These are phyloP conservation scores for Tulasnella calospora DNA, from an alignment of 768 basidiomycete species.

Conservation along the genomic window DNA sequence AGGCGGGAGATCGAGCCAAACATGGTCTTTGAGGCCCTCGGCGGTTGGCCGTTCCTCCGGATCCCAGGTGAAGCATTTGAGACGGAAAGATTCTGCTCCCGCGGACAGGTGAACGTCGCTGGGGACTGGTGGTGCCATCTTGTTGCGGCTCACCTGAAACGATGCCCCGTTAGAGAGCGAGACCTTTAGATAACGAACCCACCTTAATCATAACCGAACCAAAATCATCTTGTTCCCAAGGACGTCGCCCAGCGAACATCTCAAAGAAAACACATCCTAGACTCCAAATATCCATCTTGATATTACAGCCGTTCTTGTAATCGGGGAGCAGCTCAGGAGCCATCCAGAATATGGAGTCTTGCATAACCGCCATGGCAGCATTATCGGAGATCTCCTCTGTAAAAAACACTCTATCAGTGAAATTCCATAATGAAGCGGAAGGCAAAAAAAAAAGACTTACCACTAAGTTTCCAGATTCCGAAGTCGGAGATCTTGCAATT, in stretches of 20 bases:
- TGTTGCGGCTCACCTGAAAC: constrained; percentile 71
- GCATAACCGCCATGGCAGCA: constrained; percentile 88
- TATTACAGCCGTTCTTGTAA: constrained; percentile 85
- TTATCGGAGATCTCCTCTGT: constrained; percentile 69
- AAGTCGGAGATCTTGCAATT: constrained; percentile 98
- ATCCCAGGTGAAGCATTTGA: constrained; percentile 86
- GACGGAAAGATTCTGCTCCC: constrained; percentile 78
- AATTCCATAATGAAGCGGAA: neutral
- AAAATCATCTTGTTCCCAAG: constrained; percentile 87
- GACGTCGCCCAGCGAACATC: constrained; percentile 96
- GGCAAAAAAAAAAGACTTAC: constrained; percentile 31
- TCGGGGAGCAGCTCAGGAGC: constrained; percentile 92
- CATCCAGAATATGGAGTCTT: constrained; percentile 99
- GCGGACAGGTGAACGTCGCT: constrained; percentile 71
- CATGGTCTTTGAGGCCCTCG: constrained; percentile 70
- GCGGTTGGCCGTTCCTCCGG: constrained; percentile 79
- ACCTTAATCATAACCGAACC: constrained; percentile 95
- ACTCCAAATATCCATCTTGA: constrained; percentile 98
- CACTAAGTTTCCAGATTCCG: constrained; percentile 86
- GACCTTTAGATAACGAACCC: constrained; percentile 30
- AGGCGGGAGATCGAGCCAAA: constrained; percentile 65
- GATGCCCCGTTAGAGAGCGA: constrained; percentile 7
- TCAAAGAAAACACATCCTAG: constrained; percentile 95
- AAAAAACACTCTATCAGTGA: neutral
- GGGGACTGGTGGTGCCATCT: constrained; percentile 84